Evolutionary conservation across 148 eudicot genomes (phyloP).

Genomic region (Silene conica): DNA sequence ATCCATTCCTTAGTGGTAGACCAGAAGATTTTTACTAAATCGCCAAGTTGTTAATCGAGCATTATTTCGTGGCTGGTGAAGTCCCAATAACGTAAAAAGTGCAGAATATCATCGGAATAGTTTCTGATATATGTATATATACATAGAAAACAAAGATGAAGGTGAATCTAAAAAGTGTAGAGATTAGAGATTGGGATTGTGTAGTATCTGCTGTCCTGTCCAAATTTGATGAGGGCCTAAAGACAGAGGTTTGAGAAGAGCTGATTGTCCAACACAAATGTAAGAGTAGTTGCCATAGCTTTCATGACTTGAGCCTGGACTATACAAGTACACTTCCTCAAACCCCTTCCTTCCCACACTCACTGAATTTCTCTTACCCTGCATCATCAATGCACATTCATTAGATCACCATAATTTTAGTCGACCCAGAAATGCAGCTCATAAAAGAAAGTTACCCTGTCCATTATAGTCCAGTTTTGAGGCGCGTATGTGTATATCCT

Average conservation of each 20-base stretch:
- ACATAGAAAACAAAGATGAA: too few relatives aligned
- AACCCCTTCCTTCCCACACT: constrained; percentile 57
- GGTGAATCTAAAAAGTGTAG: too few relatives aligned
- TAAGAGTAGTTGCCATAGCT: constrained; percentile 61
- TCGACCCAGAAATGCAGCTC: neutral
- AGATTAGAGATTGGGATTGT: constrained; percentile 49
- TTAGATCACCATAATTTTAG: neutral
- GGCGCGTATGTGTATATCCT: constrained; percentile 75
- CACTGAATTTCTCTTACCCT: constrained; percentile 82
- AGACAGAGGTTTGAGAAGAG: constrained; percentile 54
- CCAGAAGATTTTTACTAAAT: too few relatives aligned
- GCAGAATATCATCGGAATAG: neutral
- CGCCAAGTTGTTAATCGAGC: too few relatives aligned
- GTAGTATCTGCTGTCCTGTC: constrained; percentile 59
- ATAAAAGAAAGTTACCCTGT: constrained; percentile 46
- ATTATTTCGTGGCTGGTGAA: too few relatives aligned
- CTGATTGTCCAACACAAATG: constrained; percentile 62
- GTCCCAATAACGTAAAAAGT: too few relatives aligned
- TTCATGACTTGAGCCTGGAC: constrained; percentile 72
- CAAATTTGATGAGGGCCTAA: constrained; percentile 43
- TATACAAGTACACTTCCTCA: constrained; percentile 56
- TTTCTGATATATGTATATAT: too few relatives aligned
- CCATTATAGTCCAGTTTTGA: constrained; percentile 57
- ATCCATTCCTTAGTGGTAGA: too few relatives aligned
- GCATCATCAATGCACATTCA: constrained; percentile 15